phyloP scores from a whole-genome alignment of 768 basidiomycete species.

The Ramaria sp. region DNA sequence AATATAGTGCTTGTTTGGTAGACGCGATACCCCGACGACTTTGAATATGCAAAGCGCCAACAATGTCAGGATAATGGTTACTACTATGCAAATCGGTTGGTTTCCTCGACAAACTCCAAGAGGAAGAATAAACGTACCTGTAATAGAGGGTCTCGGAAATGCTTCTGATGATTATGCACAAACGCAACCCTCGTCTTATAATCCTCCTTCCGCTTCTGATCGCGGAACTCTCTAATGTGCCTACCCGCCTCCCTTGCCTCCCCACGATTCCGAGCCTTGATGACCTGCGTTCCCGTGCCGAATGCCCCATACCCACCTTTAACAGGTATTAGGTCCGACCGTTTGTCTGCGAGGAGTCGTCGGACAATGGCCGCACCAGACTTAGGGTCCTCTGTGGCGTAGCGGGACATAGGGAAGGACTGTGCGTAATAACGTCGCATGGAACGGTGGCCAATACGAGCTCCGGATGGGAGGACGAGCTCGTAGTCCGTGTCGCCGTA shows the following conservation, averaged over 20 bases:
- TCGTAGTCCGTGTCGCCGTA: conserved; percentile 78
- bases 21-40: no score
- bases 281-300: conserved; percentile 69
- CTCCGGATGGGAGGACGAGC: conserved; percentile 87
- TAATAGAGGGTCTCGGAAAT: conserved; percentile 64
- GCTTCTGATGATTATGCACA: conserved; percentile 79
- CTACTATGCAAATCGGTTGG: background rate
- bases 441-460: conserved; percentile 83
- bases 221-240: conserved; percentile 75
- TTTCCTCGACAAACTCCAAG: background rate
- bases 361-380: conserved; percentile 72
- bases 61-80: background rate
- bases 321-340: conserved; percentile 73
- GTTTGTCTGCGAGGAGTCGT: conserved; percentile 67
- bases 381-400: conserved; percentile 48
- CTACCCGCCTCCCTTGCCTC: conserved; percentile 89
- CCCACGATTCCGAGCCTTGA: conserved; percentile 88
- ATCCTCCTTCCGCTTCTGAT: conserved; percentile 65
- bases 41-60: background rate
- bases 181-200: conserved; percentile 80
- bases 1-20: no score
- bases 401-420: conserved; percentile 39
- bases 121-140: conserved; percentile 26
- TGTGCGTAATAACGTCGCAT: conserved; percentile 83
- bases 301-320: conserved; percentile 83